Evolutionary conservation across 169 alveolate genomes (phyloP), one percentile per base, ranked within the genome.

Genomic region (Cryptosporidium meleagridis): DNA sequence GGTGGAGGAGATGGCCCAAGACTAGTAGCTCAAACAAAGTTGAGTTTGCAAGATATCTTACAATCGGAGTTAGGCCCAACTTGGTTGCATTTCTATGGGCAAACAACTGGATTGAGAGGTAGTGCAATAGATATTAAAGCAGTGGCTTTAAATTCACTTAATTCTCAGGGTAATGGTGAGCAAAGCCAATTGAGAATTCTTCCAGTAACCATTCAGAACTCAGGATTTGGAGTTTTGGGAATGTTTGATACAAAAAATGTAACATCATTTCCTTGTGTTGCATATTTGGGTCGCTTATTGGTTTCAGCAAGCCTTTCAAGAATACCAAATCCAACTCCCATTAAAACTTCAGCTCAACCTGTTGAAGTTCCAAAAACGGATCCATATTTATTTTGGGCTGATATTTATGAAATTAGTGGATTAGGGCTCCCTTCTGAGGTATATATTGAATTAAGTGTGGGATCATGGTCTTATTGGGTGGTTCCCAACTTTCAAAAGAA

Each of bases 1-100:
- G 89, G 89, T 5, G 89, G 89, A 41, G 89, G 89, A 59, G 89
- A 80, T 62, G 89, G 89, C n/a, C 89, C 89, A 18, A 80, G 89
- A 62, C 80, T 80, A 21, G 89, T 80, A 58, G 89, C 89, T 21
- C 89, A 80, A 41, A 80, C 89, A 62, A 80, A 80, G 67, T 45
- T 80, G 23, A 80, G 89, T 33, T 65, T 80, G 29, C 89, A 80
- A 65, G 89, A 80, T 31, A 80, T 80, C 26, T 39, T 80, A 26
- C 73, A 59, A 48, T 62, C 73, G 21, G 89, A 80, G 67, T 29
- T 80, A 26, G 75, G 67, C 21, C 89, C 89, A 26, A 80, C 89
- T 61, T 80, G 89, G 89, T 29, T 80, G 31, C 89, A 80, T 33
- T 80, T 80, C 59, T 80, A 80, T 80, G 89, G 89, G 1, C 89